Percentiles rank a stretch among this genome's conserved stretches.
Evolutionary conservation across 306 rosid genomes (phyloP).

Genomic region (Herpetospermum pedunculosum): DNA sequence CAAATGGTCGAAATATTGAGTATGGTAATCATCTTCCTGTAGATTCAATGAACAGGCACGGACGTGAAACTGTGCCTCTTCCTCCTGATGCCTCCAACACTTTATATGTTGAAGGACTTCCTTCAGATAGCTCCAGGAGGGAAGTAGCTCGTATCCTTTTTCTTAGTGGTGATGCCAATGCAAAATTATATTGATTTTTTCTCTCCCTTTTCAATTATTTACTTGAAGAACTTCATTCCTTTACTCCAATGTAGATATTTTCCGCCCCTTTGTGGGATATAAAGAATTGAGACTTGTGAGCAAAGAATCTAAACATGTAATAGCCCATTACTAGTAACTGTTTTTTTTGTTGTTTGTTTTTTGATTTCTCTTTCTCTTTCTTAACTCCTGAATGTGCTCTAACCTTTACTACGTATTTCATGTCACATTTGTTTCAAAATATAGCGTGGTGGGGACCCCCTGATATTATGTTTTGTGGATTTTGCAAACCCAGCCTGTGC

Average conservation of each 20-base stretch:
- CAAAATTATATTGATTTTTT: slow-evolving; percentile 7
- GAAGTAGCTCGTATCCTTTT: slow-evolving; percentile 92
- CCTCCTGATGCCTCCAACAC: slow-evolving; percentile 91
- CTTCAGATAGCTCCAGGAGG: slow-evolving; percentile 65
- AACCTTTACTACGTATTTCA: not conserved
- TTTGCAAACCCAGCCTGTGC: slow-evolving; percentile 80
- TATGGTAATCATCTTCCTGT: slow-evolving; percentile 47
- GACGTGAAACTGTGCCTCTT: slow-evolving; percentile 57
- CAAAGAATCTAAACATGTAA: slow-evolving; percentile 80
- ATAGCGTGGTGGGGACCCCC: slow-evolving; percentile 86
- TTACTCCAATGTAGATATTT: slow-evolving; percentile 42
- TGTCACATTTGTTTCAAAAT: not conserved
- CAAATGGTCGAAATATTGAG: slow-evolving; percentile 39
- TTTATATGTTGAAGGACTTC: slow-evolving; percentile 86
- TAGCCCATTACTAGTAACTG: slow-evolving; percentile 4
- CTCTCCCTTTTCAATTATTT: not conserved
- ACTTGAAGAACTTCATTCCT: slow-evolving; percentile 13
- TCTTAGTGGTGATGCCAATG: slow-evolving; percentile 6
- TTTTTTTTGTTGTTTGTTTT: not conserved
- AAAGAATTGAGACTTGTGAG: slow-evolving; percentile 84
- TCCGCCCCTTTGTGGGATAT: slow-evolving; percentile 93
- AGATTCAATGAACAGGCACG: slow-evolving; percentile 48
- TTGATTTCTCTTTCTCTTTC: not conserved
- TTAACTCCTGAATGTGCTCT: not conserved
- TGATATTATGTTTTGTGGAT: slow-evolving; percentile 86